Evolutionary conservation across 805 yeast genomes (phyloP).

Genomic region (Blastobotrys attinorum): DNA sequence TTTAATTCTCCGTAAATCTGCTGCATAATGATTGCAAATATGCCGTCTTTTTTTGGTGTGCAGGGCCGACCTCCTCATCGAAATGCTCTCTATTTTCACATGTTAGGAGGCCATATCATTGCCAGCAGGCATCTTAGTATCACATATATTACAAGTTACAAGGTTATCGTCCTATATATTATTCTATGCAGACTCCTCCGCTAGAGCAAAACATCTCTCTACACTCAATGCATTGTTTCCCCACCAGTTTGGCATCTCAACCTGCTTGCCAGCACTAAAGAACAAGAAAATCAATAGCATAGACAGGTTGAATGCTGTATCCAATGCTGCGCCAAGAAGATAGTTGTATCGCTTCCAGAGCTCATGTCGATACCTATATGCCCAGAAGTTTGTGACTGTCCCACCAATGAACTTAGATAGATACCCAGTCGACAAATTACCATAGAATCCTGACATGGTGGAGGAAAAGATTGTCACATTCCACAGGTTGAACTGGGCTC

Average conservation of each 20-base stretch:
- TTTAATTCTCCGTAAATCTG: too few species aligned
- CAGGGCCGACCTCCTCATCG: too few species aligned
- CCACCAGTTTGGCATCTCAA: conserved; percentile 12
- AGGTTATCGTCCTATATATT: too few species aligned
- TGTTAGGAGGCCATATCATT: too few species aligned
- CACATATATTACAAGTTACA: too few species aligned
- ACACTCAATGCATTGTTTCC: conserved; percentile 9
- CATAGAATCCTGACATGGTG: conserved; percentile 11
- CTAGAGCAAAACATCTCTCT: conserved; percentile 9
- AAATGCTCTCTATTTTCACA: too few species aligned
- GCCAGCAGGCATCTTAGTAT: too few species aligned
- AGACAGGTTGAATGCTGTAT: conserved; percentile 11
- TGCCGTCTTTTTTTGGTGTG: too few species aligned
- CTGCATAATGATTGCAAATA: too few species aligned
- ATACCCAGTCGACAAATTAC: conserved; percentile 10
- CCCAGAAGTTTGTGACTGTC: conserved; percentile 9
- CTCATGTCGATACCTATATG: conserved; percentile 8
- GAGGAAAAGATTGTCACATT: conserved; percentile 11
- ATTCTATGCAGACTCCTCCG: conserved; percentile 21
- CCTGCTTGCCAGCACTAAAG: conserved; percentile 11
- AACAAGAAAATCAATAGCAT: conserved; percentile 9
- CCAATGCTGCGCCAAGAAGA: conserved; percentile 10
- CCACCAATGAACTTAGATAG: conserved; percentile 9
- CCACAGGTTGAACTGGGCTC: conserved; percentile 9
- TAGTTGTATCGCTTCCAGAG: conserved; percentile 13